Evolutionary conservation across 2,329 filamentous ascomycete species (phyloP).

Genomic region (Mollisia scopiformis): DNA sequence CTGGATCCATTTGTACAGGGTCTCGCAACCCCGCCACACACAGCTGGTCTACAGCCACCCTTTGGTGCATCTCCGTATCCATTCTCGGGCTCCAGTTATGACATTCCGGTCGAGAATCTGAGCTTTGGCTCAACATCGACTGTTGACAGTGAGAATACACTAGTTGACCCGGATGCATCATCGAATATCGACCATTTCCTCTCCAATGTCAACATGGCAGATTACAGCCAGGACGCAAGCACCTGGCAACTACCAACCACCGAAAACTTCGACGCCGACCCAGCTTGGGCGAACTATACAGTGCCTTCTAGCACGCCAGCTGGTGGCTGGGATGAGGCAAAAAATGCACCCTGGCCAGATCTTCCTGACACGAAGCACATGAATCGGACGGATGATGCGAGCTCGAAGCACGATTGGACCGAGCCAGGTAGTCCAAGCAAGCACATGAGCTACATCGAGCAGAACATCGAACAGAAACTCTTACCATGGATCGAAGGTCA

Average conservation of each 20-base stretch:
- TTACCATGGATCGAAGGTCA: conserved; percentile 20
- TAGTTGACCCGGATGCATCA: conserved; percentile 27
- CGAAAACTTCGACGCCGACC: conserved; percentile 21
- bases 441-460: conserved; percentile 14
- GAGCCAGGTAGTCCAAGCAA: conserved; percentile 1
- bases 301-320: conserved; percentile 18
- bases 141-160: conserved; percentile 35
- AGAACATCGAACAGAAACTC: conserved; percentile 20
- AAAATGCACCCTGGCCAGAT: conserved; percentile 16
- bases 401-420: conserved; percentile 14
- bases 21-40: conserved; percentile 60
- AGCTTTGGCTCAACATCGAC: conserved; percentile 41
- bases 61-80: conserved; percentile 23
- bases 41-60: conserved; percentile 48
- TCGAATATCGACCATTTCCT: conserved; percentile 26
- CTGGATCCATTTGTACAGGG: conserved; percentile 56
- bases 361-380: conserved; percentile 6
- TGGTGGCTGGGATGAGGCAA: conserved; percentile 15
- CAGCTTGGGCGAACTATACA: conserved; percentile 22
- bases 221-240: conserved; percentile 13
- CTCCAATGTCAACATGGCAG: conserved; percentile 13
- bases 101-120: conserved; percentile 34
- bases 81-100: conserved; percentile 19
- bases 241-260: conserved; percentile 17
- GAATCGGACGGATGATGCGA: neutral